phyloP scores from a whole-genome alignment of 768 basidiomycete genomes.

The Leccinum incarnatum region DNA sequence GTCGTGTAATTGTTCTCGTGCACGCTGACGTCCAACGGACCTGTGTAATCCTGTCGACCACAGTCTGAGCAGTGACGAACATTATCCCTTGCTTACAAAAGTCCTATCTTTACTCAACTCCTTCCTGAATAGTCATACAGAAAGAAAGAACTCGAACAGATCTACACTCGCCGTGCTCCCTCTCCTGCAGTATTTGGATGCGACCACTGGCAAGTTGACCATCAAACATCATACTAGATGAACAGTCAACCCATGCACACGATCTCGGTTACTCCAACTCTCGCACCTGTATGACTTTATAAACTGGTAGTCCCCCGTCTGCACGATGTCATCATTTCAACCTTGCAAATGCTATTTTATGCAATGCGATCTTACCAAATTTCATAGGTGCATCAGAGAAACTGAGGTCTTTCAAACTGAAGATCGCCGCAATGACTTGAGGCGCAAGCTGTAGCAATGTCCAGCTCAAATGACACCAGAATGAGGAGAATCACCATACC shows the following conservation, averaged over 20 bases:
- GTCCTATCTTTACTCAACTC: too few species aligned
- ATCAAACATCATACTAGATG: slow-evolving; percentile 19
- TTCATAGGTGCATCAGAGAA: slow-evolving; percentile 5
- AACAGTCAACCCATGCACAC: neutral
- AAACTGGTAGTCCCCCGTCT: slow-evolving; percentile 17
- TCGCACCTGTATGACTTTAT: slow-evolving; percentile 18
- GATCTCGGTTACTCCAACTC: neutral
- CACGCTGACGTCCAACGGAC: too few species aligned
- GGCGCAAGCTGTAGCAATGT: slow-evolving; percentile 38
- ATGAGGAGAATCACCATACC: slow-evolving; percentile 7
- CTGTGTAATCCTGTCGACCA: too few species aligned
- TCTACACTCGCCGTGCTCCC: too few species aligned
- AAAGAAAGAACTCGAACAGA: too few species aligned
- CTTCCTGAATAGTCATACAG: too few species aligned
- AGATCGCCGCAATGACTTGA: slow-evolving; percentile 42
- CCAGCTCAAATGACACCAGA: slow-evolving; percentile 13
- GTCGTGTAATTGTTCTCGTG: too few species aligned
- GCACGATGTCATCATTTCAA: neutral
- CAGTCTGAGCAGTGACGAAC: too few species aligned
- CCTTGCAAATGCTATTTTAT: neutral
- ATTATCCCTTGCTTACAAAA: too few species aligned
- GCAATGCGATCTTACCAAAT: slow-evolving; percentile 9
- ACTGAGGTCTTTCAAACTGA: slow-evolving; percentile 40
- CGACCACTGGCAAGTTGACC: slow-evolving; percentile 10
- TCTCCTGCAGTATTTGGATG: too few species aligned